Evolutionary conservation across 805 yeast genomes (phyloP).

Genomic region (Sungouiella thailandica): DNA sequence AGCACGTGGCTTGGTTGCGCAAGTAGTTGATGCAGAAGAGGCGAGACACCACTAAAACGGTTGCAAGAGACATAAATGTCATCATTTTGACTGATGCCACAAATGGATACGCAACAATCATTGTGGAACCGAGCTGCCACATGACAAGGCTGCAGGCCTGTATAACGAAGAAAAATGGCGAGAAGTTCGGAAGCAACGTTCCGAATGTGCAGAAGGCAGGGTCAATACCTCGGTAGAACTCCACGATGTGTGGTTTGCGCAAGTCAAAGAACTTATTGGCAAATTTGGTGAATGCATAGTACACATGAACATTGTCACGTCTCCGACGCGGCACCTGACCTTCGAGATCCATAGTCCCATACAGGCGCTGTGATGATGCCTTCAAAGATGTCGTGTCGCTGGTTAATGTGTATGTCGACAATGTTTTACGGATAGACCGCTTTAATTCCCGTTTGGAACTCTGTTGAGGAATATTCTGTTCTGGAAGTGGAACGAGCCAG

Average conservation of each 20-base stretch:
- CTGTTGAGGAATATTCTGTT: constrained; percentile 1
- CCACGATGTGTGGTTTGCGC: constrained; percentile 5
- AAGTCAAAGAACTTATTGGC: constrained; percentile 13
- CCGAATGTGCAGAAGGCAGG: constrained; percentile 14
- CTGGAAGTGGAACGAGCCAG: constrained; percentile 4
- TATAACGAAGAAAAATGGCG: constrained; percentile 6
- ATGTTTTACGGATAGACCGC: constrained; percentile 5
- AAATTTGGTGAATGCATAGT: constrained; percentile 18
- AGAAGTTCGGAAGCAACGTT: constrained; percentile 5
- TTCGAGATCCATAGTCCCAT: constrained; percentile 15
- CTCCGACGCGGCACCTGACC: constrained; percentile 6
- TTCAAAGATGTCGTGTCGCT: constrained; percentile 9
- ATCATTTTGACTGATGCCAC: background rate
- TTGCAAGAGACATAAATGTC: background rate
- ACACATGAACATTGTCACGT: constrained; percentile 18
- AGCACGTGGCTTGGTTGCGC: constrained; percentile 7
- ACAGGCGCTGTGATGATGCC: constrained; percentile 8
- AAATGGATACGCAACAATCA: constrained; percentile 9
- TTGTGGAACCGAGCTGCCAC: constrained; percentile 10
- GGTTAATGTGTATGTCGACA: constrained; percentile 2
- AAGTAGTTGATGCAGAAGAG: constrained; percentile 13
- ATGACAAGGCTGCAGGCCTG: constrained; percentile 5
- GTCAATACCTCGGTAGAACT: constrained; percentile 6
- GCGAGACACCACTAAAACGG: constrained; percentile 2
- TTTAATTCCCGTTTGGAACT: constrained; percentile 3